Percentiles rank a stretch among this genome's conserved stretches.
Conservation (phyloP, 768 basidiomycete genomes). For the Trametes elegans region DNA sequence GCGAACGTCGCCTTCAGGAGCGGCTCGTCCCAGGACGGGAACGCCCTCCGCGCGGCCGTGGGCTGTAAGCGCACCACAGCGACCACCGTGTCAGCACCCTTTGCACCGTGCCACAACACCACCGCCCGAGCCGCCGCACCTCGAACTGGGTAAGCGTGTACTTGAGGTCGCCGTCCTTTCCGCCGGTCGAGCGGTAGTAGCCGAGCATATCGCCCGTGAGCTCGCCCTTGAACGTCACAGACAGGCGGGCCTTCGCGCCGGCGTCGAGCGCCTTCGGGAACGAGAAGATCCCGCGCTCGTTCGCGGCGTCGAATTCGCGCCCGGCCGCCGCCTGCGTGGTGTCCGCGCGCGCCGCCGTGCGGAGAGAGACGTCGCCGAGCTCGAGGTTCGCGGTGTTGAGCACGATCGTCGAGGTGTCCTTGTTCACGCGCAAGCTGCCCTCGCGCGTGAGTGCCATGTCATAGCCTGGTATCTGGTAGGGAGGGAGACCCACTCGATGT, state of each 20-base stretch:
- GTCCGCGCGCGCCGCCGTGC: slow-evolving; percentile 51
- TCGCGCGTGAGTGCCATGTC: not conserved
- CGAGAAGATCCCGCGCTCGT: slow-evolving; percentile 66
- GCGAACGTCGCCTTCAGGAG: slow-evolving; percentile 81
- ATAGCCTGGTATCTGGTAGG: not conserved
- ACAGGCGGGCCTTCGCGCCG: slow-evolving; percentile 68
- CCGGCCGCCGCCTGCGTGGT: slow-evolving; percentile 44
- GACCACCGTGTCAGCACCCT: not conserved
- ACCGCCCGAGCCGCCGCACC: slow-evolving; percentile 34
- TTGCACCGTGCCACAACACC: not conserved
- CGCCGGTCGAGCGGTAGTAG: slow-evolving; percentile 72
- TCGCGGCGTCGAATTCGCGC: slow-evolving; percentile 52
- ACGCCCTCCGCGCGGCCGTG: slow-evolving; percentile 78
- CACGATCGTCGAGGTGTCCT: slow-evolving; percentile 59
- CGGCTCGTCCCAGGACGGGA: slow-evolving; percentile 96
- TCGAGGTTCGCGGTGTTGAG: slow-evolving; percentile 69
- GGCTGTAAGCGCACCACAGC: slow-evolving; percentile 45
- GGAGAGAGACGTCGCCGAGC: slow-evolving; percentile 53
- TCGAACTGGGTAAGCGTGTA: slow-evolving; percentile 91
- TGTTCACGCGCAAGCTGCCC: slow-evolving; percentile 60
- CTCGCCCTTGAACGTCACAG: slow-evolving; percentile 63
- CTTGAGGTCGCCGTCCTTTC: slow-evolving; percentile 60
- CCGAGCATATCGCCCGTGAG: slow-evolving; percentile 78
- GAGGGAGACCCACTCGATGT: slow-evolving; percentile 51
- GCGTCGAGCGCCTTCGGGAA: slow-evolving; percentile 57